phyloP scores from a whole-genome alignment of 306 rosid genomes.

The Cucumis cinereus region DNA sequence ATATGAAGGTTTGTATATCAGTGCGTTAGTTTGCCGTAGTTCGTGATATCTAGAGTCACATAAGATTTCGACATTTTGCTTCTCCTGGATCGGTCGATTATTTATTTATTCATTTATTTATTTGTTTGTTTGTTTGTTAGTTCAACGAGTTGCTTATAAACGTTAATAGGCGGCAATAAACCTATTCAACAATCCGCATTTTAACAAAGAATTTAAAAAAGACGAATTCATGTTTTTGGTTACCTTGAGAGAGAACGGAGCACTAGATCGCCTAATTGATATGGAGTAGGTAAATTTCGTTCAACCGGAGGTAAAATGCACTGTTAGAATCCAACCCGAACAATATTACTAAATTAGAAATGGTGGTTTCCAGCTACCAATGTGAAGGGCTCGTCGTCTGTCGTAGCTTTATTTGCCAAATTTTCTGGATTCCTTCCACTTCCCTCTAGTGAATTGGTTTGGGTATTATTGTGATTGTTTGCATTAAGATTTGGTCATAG shows the following conservation, averaged over 20 bases:
- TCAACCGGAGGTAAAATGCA: not conserved
- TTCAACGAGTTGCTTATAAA: not conserved
- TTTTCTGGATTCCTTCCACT: not conserved
- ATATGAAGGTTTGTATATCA: not conserved
- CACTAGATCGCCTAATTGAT: not conserved
- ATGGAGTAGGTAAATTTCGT: not conserved
- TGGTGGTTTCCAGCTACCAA: not conserved
- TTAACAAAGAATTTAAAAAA: too few relatives aligned
- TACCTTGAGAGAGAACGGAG: not conserved
- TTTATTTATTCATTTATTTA: too few relatives aligned
- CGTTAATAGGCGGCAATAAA: not conserved
- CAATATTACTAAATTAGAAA: not conserved
- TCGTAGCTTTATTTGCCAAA: not conserved
- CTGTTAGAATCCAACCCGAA: not conserved
- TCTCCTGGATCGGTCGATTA: not conserved
- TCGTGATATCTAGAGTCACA: not conserved
- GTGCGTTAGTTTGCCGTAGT: not conserved
- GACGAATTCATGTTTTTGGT: not conserved
- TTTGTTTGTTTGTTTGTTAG: not conserved
- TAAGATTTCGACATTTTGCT: not conserved
- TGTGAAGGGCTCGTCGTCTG: not conserved
- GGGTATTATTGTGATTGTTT: not conserved
- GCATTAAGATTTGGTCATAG: not conserved
- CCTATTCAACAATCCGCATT: not conserved
- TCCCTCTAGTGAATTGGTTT: not conserved